Conservation (phyloP, 139 green algal genomes). For the Zygnema cylindricum region DNA sequence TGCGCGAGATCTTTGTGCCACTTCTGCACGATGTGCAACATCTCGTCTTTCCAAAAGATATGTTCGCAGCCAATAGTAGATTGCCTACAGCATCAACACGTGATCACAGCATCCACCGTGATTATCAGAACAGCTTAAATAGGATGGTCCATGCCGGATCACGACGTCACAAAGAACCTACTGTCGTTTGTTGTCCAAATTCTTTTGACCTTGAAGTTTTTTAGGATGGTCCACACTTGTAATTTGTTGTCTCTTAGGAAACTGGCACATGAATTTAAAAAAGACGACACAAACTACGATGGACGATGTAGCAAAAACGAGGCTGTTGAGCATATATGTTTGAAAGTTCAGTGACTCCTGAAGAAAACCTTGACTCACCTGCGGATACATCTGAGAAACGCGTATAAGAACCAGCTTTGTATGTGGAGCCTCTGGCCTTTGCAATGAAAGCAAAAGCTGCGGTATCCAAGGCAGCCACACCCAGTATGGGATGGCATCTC, state of each 20-base stretch:
- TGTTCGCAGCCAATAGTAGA: constrained; percentile 91
- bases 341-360: no score
- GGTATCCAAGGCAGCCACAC: constrained; percentile 93
- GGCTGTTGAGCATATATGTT: no score
- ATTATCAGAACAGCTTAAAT: background rate
- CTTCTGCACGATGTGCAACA: constrained; percentile 32
- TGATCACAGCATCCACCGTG: no score
- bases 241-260: no score
- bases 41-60: constrained; percentile 74
- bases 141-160: background rate
- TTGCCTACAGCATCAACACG: constrained; percentile 57
- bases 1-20: constrained; percentile 26
- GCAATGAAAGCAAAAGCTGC: constrained; percentile 87
- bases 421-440: constrained; percentile 76
- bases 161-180: background rate
- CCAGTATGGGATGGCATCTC: constrained; percentile 79
- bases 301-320: no score
- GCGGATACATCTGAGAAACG: constrained; percentile 69
- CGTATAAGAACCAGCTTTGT: constrained; percentile 74
- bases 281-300: no score
- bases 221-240: no score
- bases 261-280: no score
- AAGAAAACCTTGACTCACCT: constrained; percentile 71
- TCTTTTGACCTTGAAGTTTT: no score
- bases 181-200: no score